Conservation (phyloP, 495 filamentous ascomycete species). For the Pseudevernia furfuracea region DNA sequence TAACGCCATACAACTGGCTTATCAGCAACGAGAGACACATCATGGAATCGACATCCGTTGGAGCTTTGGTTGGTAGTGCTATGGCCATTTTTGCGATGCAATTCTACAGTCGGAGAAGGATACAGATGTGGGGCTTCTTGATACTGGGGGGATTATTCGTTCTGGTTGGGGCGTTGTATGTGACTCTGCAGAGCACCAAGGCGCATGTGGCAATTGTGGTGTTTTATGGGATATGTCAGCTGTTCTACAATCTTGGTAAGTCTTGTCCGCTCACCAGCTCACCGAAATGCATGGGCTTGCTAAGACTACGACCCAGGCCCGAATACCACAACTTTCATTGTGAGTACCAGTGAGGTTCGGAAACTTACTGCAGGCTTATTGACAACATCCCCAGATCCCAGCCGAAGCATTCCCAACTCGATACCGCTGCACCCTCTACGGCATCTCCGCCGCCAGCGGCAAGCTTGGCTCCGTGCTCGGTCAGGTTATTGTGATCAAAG, state of each 20-base stretch:
- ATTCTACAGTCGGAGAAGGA: conserved; percentile 40
- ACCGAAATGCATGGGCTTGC: background rate
- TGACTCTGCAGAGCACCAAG: conserved; percentile 30
- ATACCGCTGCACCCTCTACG: conserved; percentile 50
- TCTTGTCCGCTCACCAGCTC: background rate
- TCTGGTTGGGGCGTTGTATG: conserved; percentile 43
- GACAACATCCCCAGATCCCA: conserved; percentile 33
- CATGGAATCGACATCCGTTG: conserved; percentile 33
- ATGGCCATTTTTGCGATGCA: conserved; percentile 40
- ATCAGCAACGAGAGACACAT: conserved; percentile 31
- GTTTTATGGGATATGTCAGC: conserved; percentile 52
- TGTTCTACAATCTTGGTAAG: conserved; percentile 56
- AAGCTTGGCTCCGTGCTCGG: conserved; percentile 54
- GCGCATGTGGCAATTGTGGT: conserved; percentile 42
- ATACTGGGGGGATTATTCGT: conserved; percentile 43
- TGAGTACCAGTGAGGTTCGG: conserved; percentile 14
- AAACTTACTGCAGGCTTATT: background rate
- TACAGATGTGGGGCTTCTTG: conserved; percentile 45
- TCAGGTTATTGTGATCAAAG: conserved; percentile 41
- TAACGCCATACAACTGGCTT: conserved; percentile 26
- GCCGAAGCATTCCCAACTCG: conserved; percentile 56
- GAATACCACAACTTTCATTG: conserved; percentile 55
- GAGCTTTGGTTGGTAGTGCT: conserved; percentile 41
- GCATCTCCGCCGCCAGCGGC: conserved; percentile 47
- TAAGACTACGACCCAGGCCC: conserved; percentile 26